Conservation (phyloP, 306 rosid species). For the Rubus idaeus region DNA sequence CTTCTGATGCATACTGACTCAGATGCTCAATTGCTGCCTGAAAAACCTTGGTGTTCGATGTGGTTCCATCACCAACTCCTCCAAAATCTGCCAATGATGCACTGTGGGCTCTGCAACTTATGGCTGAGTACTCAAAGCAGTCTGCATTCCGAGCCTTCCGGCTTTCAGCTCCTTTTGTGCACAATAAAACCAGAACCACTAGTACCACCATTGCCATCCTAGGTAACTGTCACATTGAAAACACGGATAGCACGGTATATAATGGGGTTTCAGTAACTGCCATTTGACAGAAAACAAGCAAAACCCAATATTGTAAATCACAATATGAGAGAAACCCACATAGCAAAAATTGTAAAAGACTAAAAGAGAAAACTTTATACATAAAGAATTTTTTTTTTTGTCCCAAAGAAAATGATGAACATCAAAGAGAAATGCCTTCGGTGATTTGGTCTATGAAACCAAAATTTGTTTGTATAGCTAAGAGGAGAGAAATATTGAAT, state of each 20-base stretch:
- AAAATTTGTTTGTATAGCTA: neutral
- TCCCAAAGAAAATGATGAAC: neutral
- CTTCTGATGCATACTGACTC: constrained; percentile 48
- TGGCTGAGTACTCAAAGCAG: constrained; percentile 49
- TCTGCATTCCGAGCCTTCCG: constrained; percentile 24
- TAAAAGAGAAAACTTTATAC: neutral
- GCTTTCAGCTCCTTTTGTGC: constrained; percentile 45
- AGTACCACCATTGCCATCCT: constrained; percentile 9
- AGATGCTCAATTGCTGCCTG: constrained; percentile 52
- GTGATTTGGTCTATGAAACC: neutral
- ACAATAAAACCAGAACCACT: constrained; percentile 27
- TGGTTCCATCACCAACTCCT: constrained; percentile 78
- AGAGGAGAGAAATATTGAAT: neutral
- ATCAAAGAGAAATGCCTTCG: neutral
- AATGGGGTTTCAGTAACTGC: neutral
- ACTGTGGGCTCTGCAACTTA: constrained; percentile 64
- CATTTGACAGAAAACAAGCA: neutral
- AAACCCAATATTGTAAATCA: constrained; percentile 1
- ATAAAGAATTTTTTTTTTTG: neutral
- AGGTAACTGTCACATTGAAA: constrained; percentile 7
- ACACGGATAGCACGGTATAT: neutral
- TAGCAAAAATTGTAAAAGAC: neutral
- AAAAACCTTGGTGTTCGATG: constrained; percentile 71
- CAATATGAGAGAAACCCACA: neutral
- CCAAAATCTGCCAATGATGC: constrained; percentile 74